Evolutionary conservation across 106 monocot genomes (phyloP).

Genomic region (Ottelia alismoides): DNA sequence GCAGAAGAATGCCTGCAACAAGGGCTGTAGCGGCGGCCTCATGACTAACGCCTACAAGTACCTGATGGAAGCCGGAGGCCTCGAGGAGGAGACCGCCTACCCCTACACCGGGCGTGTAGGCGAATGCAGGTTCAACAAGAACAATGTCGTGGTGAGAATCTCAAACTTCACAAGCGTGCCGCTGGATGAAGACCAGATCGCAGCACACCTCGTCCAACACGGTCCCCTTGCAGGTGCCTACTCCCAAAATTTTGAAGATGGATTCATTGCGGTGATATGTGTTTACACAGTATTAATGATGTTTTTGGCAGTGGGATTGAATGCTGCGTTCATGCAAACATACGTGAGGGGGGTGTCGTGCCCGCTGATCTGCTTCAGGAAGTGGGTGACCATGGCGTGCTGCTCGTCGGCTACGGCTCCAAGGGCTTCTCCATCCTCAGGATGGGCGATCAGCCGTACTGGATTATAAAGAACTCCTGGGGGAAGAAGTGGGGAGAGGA

Average conservation of each 20-base stretch:
- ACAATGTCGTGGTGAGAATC: conserved; percentile 36
- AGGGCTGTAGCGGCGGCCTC: conserved; percentile 63
- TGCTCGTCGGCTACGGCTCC: conserved; percentile 67
- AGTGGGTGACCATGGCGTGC: conserved; percentile 62
- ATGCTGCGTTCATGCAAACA: conserved; percentile 86
- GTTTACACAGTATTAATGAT: too few species aligned
- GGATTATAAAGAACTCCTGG: conserved; percentile 95
- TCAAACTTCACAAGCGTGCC: conserved; percentile 50
- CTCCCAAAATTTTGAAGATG: neutral
- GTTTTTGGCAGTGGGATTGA: conserved; percentile 48
- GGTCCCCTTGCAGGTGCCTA: conserved; percentile 65
- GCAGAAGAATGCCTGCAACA: conserved; percentile 53
- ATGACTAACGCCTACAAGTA: conserved; percentile 89
- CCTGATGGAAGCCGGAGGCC: conserved; percentile 50
- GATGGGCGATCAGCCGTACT: conserved; percentile 50
- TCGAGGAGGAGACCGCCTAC: conserved; percentile 55
- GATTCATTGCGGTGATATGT: too few species aligned
- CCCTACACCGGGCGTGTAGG: conserved; percentile 76
- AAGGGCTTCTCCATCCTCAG: conserved; percentile 51
- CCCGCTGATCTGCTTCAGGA: conserved; percentile 54
- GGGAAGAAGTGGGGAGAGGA: conserved; percentile 66
- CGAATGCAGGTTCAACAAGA: conserved; percentile 48
- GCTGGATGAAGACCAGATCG: conserved; percentile 57
- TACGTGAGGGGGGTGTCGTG: conserved; percentile 72
- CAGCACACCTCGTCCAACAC: conserved; percentile 37